Base-by-base conservation (phyloP, 371 early-diverging fungal genomes). In the Sporodiniella umbellata region DNA sequence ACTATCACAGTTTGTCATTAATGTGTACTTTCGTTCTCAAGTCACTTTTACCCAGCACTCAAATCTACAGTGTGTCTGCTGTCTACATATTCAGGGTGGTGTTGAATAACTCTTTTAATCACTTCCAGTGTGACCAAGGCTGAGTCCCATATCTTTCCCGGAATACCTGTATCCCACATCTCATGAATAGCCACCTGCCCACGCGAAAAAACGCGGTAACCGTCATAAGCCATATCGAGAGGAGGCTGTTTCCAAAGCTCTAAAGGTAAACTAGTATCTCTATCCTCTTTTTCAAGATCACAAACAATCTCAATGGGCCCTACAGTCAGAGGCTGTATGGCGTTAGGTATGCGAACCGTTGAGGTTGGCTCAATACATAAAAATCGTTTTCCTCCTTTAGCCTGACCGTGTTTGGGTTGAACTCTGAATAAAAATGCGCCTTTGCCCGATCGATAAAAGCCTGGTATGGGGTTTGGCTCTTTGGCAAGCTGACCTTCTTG, bases 141-240 rank as follows among this genome's bases (percentile, higher is more conserved):
- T 4, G 84, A 84, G 48, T 84, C 81, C 84, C 84, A 84, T n/a
- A 80, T 73, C 42, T 80, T 81, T 8, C 82, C 84, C 2, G 81
- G 82, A 19, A 84, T 78, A 12, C 76, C 72, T 4, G 68, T 68
- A 53, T 81, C 79, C 78, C 80, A 79, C 22, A 66, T 55, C 51
- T 84, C 84, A 21, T 78, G 69, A 35, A 84, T 70, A 4, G 75
- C 55, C 28, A 81, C 48, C 0, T 51, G 25, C 0, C 54, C 48
- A 10, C 47, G 30, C 4, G 52, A 50, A 49, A 75, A 67, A 12
- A 62, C 17, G 11, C 75, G 66, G 54, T 62, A 76, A 0, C 64
- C 64, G 17, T 61, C 69, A 42, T 68, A 64, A 1, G 60, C 63
- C 63, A 67, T 64, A 10, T 17, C 58, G 31, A 45, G 61, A 30